Evolutionary conservation across 2,329 filamentous ascomycete species (phyloP).

Genomic region (Leptographium procerum): DNA sequence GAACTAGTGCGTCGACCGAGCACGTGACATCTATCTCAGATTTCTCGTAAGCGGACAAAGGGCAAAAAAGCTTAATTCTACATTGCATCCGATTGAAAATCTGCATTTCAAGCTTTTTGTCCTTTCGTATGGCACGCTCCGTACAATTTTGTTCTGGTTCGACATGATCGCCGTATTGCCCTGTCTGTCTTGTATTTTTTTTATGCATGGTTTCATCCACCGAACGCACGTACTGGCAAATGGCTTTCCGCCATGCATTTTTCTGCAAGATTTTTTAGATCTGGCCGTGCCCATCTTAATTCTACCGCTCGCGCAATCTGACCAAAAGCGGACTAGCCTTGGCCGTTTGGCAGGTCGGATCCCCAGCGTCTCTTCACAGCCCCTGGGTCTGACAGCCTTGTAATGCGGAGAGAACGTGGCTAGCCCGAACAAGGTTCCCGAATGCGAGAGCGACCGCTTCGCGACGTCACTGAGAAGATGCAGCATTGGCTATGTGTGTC

Average conservation of each 20-base stretch:
- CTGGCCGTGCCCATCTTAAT: background rate
- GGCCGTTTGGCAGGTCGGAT: background rate
- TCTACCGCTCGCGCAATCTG: slow-evolving; percentile 2
- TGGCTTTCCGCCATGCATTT: background rate
- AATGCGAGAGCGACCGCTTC: background rate
- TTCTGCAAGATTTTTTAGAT: background rate
- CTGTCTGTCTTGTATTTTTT: background rate
- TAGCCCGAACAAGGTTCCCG: background rate
- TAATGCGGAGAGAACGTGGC: background rate
- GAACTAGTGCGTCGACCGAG: background rate
- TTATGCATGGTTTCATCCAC: background rate
- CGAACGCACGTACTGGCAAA: background rate
- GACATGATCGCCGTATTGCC: too few relatives aligned
- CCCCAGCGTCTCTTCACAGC: background rate
- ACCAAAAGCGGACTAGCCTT: slow-evolving; percentile 4
- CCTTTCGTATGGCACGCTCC: background rate
- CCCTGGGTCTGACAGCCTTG: background rate
- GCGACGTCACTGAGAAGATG: background rate
- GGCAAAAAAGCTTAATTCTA: background rate
- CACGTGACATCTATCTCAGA: background rate
- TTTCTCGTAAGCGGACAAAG: too few relatives aligned
- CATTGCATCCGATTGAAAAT: background rate
- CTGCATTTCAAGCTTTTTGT: background rate
- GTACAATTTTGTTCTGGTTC: too few relatives aligned
- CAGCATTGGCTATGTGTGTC: background rate